Conservation (phyloP, 148 eudicot species). For the Silene uniflora region DNA sequence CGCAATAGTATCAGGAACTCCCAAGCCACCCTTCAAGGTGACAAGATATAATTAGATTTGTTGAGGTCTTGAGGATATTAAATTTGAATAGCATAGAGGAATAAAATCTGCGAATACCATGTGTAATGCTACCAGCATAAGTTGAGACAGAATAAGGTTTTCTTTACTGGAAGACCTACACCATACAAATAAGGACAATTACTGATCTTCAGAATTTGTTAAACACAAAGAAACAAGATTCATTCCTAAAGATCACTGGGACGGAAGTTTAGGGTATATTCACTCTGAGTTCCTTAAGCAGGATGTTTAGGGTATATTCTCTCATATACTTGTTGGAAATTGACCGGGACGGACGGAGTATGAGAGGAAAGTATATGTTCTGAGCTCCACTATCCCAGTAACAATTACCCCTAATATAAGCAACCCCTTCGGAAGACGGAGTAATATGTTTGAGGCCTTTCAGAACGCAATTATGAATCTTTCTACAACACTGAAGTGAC, state of each 20-base stretch:
- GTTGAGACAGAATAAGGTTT: constrained; percentile 57
- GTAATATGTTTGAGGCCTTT: not conserved
- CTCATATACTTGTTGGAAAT: too few relatives aligned
- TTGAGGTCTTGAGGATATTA: not conserved
- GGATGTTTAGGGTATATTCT: too few relatives aligned
- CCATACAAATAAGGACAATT: constrained; percentile 19
- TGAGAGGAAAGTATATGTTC: too few relatives aligned
- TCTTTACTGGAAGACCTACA: constrained; percentile 72
- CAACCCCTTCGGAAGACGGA: too few relatives aligned
- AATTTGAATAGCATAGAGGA: not conserved
- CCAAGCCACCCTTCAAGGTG: constrained; percentile 78
- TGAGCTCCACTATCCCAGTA: too few relatives aligned
- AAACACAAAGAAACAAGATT: not conserved
- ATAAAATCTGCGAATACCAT: constrained; percentile 44
- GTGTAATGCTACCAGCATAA: constrained; percentile 64
- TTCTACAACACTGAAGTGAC: not conserved
- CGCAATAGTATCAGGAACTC: constrained; percentile 75
- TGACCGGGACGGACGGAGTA: too few relatives aligned
- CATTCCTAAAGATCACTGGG: not conserved
- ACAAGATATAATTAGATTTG: not conserved
- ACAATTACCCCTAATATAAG: too few relatives aligned
- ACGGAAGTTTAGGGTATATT: too few relatives aligned
- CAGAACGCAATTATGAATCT: not conserved
- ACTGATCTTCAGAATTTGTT: not conserved
- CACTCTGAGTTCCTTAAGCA: not conserved